Base-by-base conservation (phyloP, 352 stramenopile species). In the Phytophthora pini region DNA sequence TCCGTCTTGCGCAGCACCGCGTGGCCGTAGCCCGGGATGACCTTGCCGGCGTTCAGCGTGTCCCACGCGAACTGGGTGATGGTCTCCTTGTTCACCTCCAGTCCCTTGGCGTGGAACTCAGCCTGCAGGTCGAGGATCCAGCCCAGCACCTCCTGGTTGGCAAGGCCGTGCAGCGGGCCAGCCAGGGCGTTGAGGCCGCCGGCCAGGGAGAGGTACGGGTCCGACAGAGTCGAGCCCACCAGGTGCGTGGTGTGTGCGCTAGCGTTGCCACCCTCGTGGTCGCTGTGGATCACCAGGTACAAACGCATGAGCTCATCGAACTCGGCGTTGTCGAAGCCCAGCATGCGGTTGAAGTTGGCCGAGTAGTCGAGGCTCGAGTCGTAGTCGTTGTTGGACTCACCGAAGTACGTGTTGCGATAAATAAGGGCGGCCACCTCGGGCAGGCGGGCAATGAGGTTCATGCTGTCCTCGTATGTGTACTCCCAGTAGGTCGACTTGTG, bases 241-340 rank as follows among this genome's bases (percentile, higher is more conserved):
- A 99, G 80, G 85, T 99, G 98, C 61, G 98, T 99, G 48, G 97
- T 97, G 88, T 99, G 98, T 4, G 98, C 97, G 41, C 90, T 98
- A 53, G 97, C 98, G 81, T 99, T 99, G 66, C 97, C 98, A 68
- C 97, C 98, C 76, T 99, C 98, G 86, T 99, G 98, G 88, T 99
- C 97, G 56, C 94, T 98, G 90, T 99, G 97, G 77, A 99, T 99
- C 72, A 98, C 97, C 39, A 99, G 84, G 85, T 99, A 99, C 50
- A 99, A 86, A 67, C 98, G 92, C 98, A 99, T 99, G 44, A 99
- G 87, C 84, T 99, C 98, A 77, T 99, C 97, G 76, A 99, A 99
- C 58, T 93, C 87, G 8, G 93, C 77, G 84, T 94, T 88, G 63
- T 99, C 85, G 65, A 99, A 99, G 61, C 98, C 98, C 62, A 99